Evolutionary conservation across 2,329 filamentous ascomycete species (phyloP).

Genomic region (Neophaeococcomyces aloes): DNA sequence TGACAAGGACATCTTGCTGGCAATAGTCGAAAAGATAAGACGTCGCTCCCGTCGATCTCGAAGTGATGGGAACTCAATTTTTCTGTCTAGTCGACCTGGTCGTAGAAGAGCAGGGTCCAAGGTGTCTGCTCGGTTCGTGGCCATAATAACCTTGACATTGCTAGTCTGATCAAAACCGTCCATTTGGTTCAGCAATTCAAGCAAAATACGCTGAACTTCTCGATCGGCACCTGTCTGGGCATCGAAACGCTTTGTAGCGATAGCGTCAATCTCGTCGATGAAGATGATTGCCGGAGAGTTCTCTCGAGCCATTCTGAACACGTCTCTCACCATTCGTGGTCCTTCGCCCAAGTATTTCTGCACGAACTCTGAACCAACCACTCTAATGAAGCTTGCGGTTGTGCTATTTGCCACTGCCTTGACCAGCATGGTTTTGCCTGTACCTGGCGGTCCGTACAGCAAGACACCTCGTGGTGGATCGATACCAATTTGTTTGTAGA

Average conservation of each 20-base stretch:
- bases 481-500: slow-evolving; percentile 99
- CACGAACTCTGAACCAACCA: slow-evolving; percentile 96
- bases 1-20: slow-evolving; percentile 89
- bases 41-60: slow-evolving; percentile 88
- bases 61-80: slow-evolving; percentile 97
- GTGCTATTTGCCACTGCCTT: slow-evolving; percentile 98
- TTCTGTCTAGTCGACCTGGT: slow-evolving; percentile 88
- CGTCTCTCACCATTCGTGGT: slow-evolving; percentile 95
- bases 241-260: slow-evolving; percentile 98
- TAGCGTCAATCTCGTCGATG: slow-evolving; percentile 98
- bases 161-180: slow-evolving; percentile 98
- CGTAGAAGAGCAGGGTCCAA: slow-evolving; percentile 89
- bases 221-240: slow-evolving; percentile 95
- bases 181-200: slow-evolving; percentile 98
- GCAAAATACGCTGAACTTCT: slow-evolving; percentile 95
- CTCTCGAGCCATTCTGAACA: slow-evolving; percentile 97
- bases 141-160: slow-evolving; percentile 99
- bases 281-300: slow-evolving; percentile 98
- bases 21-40: slow-evolving; percentile 95
- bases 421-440: slow-evolving; percentile 93
- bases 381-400: slow-evolving; percentile 94
- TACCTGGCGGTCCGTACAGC: slow-evolving; percentile 90
- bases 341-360: slow-evolving; percentile 98
- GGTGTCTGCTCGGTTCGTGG: slow-evolving; percentile 95
- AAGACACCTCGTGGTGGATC: slow-evolving; percentile 94